These are phyloP conservation scores for Sporobolomyces phaffii DNA, from an alignment of 768 basidiomycete genomes.

Conservation along the genomic window DNA sequence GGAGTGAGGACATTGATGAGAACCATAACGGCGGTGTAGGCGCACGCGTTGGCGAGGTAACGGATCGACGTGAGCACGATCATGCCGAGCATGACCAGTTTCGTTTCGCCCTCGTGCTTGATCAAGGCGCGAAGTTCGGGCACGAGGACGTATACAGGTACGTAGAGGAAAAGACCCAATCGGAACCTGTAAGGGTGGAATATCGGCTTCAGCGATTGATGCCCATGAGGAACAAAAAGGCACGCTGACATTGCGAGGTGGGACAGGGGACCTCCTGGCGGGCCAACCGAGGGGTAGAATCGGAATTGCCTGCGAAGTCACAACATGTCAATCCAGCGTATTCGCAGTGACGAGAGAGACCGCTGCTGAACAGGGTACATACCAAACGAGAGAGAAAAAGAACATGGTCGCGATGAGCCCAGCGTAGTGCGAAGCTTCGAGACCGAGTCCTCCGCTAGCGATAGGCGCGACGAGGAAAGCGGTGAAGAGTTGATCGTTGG, in stretches of 20 bases:
- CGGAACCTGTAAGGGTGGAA: constrained; percentile 62
- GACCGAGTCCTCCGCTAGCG: constrained; percentile 76
- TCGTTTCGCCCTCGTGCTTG: constrained; percentile 50
- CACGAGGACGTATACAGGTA: constrained; percentile 41
- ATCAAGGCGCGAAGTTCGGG: constrained; percentile 41
- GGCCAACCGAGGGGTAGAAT: constrained; percentile 48
- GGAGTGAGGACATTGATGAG: constrained; percentile 66
- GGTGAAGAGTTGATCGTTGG: constrained; percentile 56
- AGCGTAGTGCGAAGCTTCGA: constrained; percentile 86
- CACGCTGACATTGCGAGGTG: constrained; percentile 47
- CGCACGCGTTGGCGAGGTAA: constrained; percentile 53
- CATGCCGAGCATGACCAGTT: constrained; percentile 75
- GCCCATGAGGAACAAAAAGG: constrained; percentile 46
- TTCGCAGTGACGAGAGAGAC: neutral
- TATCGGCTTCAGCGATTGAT: constrained; percentile 57
- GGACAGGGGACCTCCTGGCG: constrained; percentile 46
- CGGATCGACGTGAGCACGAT: constrained; percentile 42
- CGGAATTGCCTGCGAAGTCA: constrained; percentile 45
- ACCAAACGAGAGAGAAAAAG: constrained; percentile 37
- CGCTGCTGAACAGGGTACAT: neutral
- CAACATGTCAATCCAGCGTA: too few relatives aligned
- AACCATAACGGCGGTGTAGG: constrained; percentile 68
- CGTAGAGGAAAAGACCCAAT: constrained; percentile 52
- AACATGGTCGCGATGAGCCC: constrained; percentile 64
- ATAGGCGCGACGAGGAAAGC: constrained; percentile 60